Evolutionary conservation across 257 asterid genomes (phyloP), one percentile per base, ranked within the genome.

Genomic region (Solanum gracilifrons): DNA sequence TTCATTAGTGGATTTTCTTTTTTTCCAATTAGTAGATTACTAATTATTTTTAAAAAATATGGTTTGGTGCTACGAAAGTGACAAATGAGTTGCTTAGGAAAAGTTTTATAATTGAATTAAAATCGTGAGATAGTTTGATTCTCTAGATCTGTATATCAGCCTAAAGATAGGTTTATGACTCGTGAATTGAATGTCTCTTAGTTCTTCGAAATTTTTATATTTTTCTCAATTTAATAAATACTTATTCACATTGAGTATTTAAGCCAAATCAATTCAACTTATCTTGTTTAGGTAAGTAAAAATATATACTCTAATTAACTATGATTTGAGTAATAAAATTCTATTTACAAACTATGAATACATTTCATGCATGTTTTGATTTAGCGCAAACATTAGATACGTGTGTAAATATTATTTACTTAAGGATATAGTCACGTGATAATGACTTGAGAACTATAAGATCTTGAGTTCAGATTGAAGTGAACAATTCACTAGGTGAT

Each of bases 71-170:
- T 55, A 2, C 62, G 18, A 18, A 55, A 55, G 64, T 55, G 64
- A 55, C 20, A 55, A 55, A 6, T 55, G 64, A 55, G 64, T 55
- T 55, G 23, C 23, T 55, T 2, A 7, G 23, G 3, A 55, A 55
- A 55, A 7, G 64, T 18, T 55, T 55, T 20, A 3, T 55, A 7
- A 7, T 18, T 55, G 9, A 6, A 55, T 55, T 55, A 18, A 55
- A 55, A 18, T 55, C 6, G 10, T 55, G 64, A 55, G 64, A 55
- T 6, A 55, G 64, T 55, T 55, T 0, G 0, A 7, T 55, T 18
- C 0, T 55, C 1, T 7, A 20, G 2, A 55, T 55, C 0, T 2
- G 3, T 55, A 2, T 55, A 55, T 6, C 7, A 3, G 0, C 23
- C n/a, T 55, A 7, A 4, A 55, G 11, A n/a, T 51, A 55, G n/a